phyloP scores from a whole-genome alignment of 2,329 filamentous ascomycete species.

The Fusarium lateritium region DNA sequence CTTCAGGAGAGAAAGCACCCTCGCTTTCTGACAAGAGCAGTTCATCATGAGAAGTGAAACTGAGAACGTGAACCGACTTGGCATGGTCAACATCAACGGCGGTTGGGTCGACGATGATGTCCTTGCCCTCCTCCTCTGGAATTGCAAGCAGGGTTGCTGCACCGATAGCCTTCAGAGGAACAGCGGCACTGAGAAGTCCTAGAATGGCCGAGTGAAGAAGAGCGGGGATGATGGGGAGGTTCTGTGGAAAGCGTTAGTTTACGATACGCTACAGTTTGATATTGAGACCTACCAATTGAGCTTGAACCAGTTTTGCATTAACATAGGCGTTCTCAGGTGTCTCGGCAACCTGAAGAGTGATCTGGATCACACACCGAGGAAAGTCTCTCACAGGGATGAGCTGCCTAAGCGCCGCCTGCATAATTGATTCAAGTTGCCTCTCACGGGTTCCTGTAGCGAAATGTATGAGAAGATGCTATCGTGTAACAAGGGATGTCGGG shows the following conservation, averaged over 20 bases:
- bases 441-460: constrained; percentile 74
- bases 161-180: constrained; percentile 83
- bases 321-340: constrained; percentile 77
- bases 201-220: constrained; percentile 85
- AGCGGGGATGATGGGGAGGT: constrained; percentile 83
- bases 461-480: constrained; percentile 33
- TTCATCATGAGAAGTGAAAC: constrained; percentile 81
- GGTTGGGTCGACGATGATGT: constrained; percentile 72
- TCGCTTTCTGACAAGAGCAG: constrained; percentile 86
- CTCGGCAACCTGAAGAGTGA: constrained; percentile 83
- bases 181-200: constrained; percentile 83
- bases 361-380: constrained; percentile 82
- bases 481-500: constrained; percentile 6
- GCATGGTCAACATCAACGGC: constrained; percentile 73
- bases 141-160: constrained; percentile 77
- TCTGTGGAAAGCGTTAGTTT: constrained; percentile 62
- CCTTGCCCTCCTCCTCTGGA: constrained; percentile 57
- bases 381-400: constrained; percentile 82
- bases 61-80: constrained; percentile 84
- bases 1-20: constrained; percentile 80
- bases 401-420: constrained; percentile 80
- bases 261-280: constrained; percentile 10
- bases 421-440: constrained; percentile 83
- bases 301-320: constrained; percentile 72
- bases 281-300: constrained; percentile 68